Base-by-base conservation (phyloP, 345 rosid species). In the Hypericum androsaemum region DNA sequence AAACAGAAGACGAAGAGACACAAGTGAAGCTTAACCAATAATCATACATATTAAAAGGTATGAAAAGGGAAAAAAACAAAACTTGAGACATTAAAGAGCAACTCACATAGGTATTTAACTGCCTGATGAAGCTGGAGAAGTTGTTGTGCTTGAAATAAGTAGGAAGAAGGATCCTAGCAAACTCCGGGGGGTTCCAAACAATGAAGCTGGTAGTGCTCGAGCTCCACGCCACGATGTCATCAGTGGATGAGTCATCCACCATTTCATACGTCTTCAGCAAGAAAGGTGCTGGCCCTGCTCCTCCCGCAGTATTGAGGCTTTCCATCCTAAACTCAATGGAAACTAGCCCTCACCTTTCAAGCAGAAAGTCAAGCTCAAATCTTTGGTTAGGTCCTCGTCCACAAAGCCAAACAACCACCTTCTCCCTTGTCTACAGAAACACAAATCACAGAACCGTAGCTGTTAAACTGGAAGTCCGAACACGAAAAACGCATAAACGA, bases 111-210 rank as follows among this genome's bases (percentile, higher is more conserved):
- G 97, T 92, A 38, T 92, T 92, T 46, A 92, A 80, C 60, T 92
- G 98, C 5, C 98, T 86, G 65, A 92, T 81, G 62, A 92, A 88
- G 68, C 96, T 86, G 45, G 97, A 83, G 78, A 89, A 89, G 58
- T 89, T 89, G 48, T 82, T 86, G 77, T 89, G 97, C 75, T 89
- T 89, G 86, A 89, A 89, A 68, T 71, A 89, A 11, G 86, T 62
- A 4, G 97, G 95, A 42, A 89, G 90, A 44, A 89, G 82, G 51
- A 78, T 40, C 39, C 86, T 75, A 10, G 90, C 80, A 63, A 89
- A 86, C 52, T 89, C 97, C 0, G 90, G 86, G 7, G 88, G 95
- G 41, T 86, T 80, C 97, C 97, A 89, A 1, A 89, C 97, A 36
- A 89, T 79, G 72, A 89, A 89, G 71, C 97, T 89, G 58, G 62